Evolutionary conservation across 2,329 filamentous ascomycete species (phyloP), one percentile per base, ranked within the genome.

Genomic region (Fragosphaeria purpurea): DNA sequence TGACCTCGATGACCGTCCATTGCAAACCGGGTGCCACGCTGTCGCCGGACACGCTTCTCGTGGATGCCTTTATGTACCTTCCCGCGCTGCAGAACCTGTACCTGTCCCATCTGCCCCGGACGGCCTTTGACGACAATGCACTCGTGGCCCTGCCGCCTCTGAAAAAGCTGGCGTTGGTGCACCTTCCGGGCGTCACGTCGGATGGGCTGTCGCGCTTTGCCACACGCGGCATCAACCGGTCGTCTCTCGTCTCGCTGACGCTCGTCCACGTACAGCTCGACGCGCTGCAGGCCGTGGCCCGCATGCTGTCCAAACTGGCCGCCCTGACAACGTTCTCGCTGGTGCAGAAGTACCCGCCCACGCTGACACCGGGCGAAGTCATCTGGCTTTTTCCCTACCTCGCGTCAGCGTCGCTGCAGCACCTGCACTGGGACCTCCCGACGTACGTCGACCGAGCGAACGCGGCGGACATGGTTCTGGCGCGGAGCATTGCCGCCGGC

Each of bases 371-470:
- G 11, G 74, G 74, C 48, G 71, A 73, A 35, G 75, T 75, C 50
- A 73, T 83, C 50, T 80, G 76, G 69, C 74, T 83, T 55, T 82
- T 81, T 64, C 81, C 80, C 0, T 83, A 83, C 57, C 69, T 84
- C 7, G 79, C 78, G 0, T 82, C 77, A 0, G 51, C 60, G 1
- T 76, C 72, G 7, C 62, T 85, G 5, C 64, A 65, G 31, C 71
- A 67, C 47, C 67, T 85, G 4, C 80, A 84, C 63, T 85, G 81
- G 81, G 80, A 84, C 58, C 75, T 87, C 2, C 76, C 78, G 33
- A 68, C 73, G 41, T 68, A 72, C 38, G 68, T 70, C 10, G 62
- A 68, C 13, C 61, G 65, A 30, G 63, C 68, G 44, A 73, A 70
- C 45, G 59, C 65, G 4, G 79, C 83, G 1, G 82, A 85, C 47